Evolutionary conservation across 179 eudicot species (phyloP), one percentile per base, ranked within the genome.

Genomic region (Beta corolliflora): DNA sequence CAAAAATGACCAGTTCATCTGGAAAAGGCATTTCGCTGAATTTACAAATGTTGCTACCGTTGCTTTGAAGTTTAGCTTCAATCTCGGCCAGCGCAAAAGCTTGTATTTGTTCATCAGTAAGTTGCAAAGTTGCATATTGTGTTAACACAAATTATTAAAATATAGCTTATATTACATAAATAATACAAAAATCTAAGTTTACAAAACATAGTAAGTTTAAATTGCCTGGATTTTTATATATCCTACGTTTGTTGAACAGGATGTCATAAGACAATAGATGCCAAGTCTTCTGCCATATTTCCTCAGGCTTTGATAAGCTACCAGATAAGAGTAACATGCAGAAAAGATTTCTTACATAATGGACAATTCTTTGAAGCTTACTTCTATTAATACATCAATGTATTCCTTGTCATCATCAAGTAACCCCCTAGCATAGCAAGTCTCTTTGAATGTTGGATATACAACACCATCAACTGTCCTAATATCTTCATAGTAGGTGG

Each of bases 371-470:
- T 25, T 66, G 21, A 44, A 66, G 44, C 63, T 53, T 55, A 72
- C 82, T 18, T 85, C 83, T 23, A 13, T 8, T 14, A 79, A 63
- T 4, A 69, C 64, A n/a, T 77, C 81, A 59, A 79, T 48, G 41
- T 79, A 79, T 71, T 69, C 80, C 19, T 9, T 80, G 15, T 83
- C 81, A 80, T 83, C 73, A 15, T 77, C 81, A 41, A 80, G 11
- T 12, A 81, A 25, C 3, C 84, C 84, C 1, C 45, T 7, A 4
- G 76, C 71, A 69, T 76, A 70, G 14, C 80, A 81, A 5, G 80
- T 77, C 3, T 81, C 80, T 18, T 50, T 59, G 11, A 56, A 76
- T 23, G 80, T 25, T 18, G 69, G 36, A 11, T 68, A 71, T 0
- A 46, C 7, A 14, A 36, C 36, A 29, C 80, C 63, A 60, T 81